These are phyloP conservation scores for Jatropha curcas DNA, from an alignment of 345 rosid species.

Conservation along the genomic window DNA sequence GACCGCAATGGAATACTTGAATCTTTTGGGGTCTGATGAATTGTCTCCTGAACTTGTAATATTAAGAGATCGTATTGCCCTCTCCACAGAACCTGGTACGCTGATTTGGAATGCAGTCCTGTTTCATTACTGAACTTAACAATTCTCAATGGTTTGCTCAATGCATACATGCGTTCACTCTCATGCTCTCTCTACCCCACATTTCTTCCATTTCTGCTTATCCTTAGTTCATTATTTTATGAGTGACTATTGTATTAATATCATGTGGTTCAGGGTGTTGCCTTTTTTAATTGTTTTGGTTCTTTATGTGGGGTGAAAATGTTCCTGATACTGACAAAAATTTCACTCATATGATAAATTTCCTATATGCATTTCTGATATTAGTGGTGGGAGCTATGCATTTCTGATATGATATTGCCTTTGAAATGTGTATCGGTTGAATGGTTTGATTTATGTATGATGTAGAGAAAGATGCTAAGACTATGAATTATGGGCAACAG, in stretches of 20 bases:
- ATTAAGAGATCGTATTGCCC: constrained; percentile 79
- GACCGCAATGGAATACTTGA: constrained; percentile 92
- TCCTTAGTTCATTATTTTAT: not conserved
- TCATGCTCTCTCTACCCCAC: not conserved
- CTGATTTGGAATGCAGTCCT: constrained; percentile 3
- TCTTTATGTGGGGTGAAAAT: not conserved
- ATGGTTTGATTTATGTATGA: constrained; percentile 1
- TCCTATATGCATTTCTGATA: not conserved
- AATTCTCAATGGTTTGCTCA: not conserved
- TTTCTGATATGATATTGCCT: not conserved
- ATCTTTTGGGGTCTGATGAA: constrained; percentile 83
- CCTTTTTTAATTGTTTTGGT: not conserved
- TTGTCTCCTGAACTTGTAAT: constrained; percentile 84
- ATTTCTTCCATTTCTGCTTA: not conserved
- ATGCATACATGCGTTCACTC: not conserved
- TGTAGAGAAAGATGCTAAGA: constrained; percentile 55
- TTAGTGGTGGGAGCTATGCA: not conserved
- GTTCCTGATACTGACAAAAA: not conserved
- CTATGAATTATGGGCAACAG: constrained; percentile 39
- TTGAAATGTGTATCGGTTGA: not conserved
- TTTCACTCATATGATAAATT: not conserved
- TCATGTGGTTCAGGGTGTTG: not conserved
- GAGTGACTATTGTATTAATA: not conserved
- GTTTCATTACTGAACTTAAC: constrained; percentile 1
- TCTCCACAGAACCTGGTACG: constrained; percentile 72